Conservation (phyloP, 2,329 filamentous ascomycete species). For the Colletotrichum simmondsii region DNA sequence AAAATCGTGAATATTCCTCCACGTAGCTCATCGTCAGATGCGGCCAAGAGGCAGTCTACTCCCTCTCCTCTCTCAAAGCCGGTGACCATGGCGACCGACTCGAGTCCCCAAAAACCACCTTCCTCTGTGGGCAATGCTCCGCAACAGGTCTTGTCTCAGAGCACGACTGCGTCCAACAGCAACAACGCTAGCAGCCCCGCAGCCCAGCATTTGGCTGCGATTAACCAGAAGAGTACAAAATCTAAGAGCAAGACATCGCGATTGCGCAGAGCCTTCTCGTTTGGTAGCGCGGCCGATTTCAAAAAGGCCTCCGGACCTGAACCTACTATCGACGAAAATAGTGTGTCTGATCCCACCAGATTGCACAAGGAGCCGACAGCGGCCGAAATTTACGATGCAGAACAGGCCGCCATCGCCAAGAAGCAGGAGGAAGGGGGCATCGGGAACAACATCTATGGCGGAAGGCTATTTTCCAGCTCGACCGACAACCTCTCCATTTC, state of each 20-base stretch:
- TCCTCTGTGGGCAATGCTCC: constrained; percentile 45
- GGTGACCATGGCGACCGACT: constrained; percentile 69
- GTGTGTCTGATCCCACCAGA: constrained; percentile 55
- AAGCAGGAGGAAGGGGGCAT: constrained; percentile 93
- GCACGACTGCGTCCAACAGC: constrained; percentile 40
- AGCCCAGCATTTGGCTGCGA: constrained; percentile 84
- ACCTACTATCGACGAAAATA: constrained; percentile 31
- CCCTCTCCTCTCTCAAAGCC: constrained; percentile 82
- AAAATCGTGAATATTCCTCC: constrained; percentile 69
- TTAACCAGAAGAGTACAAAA: constrained; percentile 83
- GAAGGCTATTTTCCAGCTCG: constrained; percentile 87
- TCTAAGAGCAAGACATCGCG: constrained; percentile 88
- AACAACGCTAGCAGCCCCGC: constrained; percentile 72
- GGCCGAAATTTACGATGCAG: constrained; percentile 80
- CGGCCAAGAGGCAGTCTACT: constrained; percentile 71
- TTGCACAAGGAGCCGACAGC: constrained; percentile 73
- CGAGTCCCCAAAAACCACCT: constrained; percentile 55
- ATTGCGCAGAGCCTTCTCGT: constrained; percentile 92
- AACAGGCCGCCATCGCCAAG: constrained; percentile 90
- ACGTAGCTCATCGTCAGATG: constrained; percentile 73
- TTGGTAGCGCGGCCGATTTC: constrained; percentile 93
- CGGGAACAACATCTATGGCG: constrained; percentile 92
- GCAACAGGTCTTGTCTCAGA: constrained; percentile 45
- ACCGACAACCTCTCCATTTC: constrained; percentile 95
- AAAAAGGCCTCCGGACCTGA: constrained; percentile 72